Percentiles rank a stretch among this genome's conserved stretches.
phyloP scores from a whole-genome alignment of 192 early-diverging fungal genomes.

The Umbelopsis sp. region DNA sequence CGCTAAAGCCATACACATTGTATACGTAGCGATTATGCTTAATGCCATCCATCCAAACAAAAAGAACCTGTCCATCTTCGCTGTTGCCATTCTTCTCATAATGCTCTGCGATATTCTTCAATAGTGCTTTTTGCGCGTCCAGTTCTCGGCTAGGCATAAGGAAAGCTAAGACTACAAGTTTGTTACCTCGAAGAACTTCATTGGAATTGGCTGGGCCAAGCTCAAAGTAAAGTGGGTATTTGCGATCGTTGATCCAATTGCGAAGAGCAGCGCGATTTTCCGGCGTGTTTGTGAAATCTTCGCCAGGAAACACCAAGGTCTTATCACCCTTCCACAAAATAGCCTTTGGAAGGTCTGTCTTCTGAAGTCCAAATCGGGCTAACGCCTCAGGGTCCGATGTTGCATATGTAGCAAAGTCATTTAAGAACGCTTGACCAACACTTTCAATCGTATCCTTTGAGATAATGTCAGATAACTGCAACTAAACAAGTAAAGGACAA shows the following conservation, averaged over 20 bases:
- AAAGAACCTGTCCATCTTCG: constrained; percentile 40
- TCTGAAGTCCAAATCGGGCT: constrained; percentile 20
- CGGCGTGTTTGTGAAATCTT: constrained; percentile 53
- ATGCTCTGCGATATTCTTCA: constrained; percentile 36
- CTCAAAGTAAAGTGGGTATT: constrained; percentile 65
- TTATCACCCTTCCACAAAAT: constrained; percentile 61
- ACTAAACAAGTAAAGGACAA: neutral
- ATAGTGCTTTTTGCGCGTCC: neutral
- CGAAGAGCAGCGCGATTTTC: constrained; percentile 39
- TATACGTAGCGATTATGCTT: constrained; percentile 63
- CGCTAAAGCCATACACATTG: constrained; percentile 47
- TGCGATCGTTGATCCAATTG: constrained; percentile 64
- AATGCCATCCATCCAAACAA: constrained; percentile 63
- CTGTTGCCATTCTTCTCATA: constrained; percentile 33
- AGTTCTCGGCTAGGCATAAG: constrained; percentile 49
- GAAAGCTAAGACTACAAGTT: constrained; percentile 63
- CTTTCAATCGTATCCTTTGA: constrained; percentile 17
- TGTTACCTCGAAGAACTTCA: constrained; percentile 65
- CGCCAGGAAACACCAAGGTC: constrained; percentile 38
- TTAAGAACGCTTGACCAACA: constrained; percentile 18
- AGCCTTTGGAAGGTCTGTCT: constrained; percentile 44
- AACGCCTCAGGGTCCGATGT: constrained; percentile 30
- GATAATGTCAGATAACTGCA: neutral
- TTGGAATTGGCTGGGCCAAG: constrained; percentile 70
- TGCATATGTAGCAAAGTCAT: constrained; percentile 28